Conservation (phyloP, 2,329 filamentous ascomycete genomes). For the Sporothrix globosa region DNA sequence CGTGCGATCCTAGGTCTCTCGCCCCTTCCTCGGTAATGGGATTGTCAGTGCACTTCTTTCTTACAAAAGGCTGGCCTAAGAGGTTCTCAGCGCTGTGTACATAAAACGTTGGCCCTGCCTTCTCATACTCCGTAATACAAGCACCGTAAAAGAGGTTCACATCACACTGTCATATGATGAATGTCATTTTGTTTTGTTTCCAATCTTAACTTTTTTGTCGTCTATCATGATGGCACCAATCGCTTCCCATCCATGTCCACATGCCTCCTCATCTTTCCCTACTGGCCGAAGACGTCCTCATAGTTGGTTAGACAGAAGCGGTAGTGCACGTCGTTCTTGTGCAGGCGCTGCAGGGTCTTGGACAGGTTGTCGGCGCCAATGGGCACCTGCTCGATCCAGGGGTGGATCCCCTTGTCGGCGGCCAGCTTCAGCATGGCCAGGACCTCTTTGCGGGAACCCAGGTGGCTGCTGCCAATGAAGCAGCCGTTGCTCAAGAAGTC, state of each 20-base stretch:
- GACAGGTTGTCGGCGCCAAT: conserved; percentile 73
- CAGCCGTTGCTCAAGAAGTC: conserved; percentile 75
- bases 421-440: conserved; percentile 72
- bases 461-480: conserved; percentile 70
- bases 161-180: background rate
- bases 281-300: conserved; percentile 67
- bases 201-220: conserved; percentile 3
- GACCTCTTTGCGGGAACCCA: conserved; percentile 71
- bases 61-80: conserved; percentile 36
- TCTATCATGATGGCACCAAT: background rate
- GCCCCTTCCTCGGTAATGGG: background rate
- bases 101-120: background rate
- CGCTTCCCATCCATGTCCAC: background rate
- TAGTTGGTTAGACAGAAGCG: conserved; percentile 74
- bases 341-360: conserved; percentile 68
- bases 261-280: background rate
- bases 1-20: background rate
- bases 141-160: background rate
- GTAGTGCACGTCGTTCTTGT: conserved; percentile 72
- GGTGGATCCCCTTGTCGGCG: conserved; percentile 68
- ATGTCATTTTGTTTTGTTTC: background rate
- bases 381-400: conserved; percentile 73
- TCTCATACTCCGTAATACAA: background rate
- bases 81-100: conserved; percentile 40
- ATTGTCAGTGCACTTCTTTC: background rate